Percentiles rank a stretch among this genome's conserved stretches.
Evolutionary conservation across 768 basidiomycete species (phyloP).

Genomic region (Mycena vitilis): DNA sequence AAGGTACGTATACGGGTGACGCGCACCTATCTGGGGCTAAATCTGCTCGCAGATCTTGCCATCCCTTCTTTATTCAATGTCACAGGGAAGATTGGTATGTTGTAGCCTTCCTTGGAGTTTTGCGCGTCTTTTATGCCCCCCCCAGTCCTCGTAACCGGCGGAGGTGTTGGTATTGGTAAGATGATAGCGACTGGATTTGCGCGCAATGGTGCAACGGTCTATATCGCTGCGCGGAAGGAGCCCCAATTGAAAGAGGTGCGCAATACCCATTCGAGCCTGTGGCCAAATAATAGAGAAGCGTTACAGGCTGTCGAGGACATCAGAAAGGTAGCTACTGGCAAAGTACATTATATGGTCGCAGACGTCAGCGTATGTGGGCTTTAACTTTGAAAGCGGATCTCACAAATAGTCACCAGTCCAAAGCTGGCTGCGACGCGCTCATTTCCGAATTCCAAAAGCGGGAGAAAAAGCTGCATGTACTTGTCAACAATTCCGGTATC

Average conservation of each 20-base stretch:
- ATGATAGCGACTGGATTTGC: constrained; percentile 88
- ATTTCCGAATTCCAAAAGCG: constrained; percentile 74
- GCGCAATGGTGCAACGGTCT: constrained; percentile 89
- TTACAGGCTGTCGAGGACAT: constrained; percentile 66
- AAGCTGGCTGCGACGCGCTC: constrained; percentile 82
- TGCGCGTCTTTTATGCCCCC: not conserved
- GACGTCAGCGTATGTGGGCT: constrained; percentile 71
- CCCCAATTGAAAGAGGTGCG: constrained; percentile 78
- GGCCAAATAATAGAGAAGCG: not conserved
- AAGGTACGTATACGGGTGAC: constrained; percentile 1
- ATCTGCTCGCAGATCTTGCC: constrained; percentile 41
- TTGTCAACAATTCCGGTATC: constrained; percentile 87
- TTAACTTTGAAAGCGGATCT: not conserved
- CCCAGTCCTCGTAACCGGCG: constrained; percentile 83
- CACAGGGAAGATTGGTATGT: constrained; percentile 74
- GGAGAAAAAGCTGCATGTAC: constrained; percentile 81
- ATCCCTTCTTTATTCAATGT: constrained; percentile 71
- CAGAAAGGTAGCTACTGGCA: constrained; percentile 68
- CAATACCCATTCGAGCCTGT: constrained; percentile 14
- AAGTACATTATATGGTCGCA: constrained; percentile 78
- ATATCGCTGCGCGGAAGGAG: constrained; percentile 90
- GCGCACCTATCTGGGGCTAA: not conserved
- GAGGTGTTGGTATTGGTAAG: constrained; percentile 85
- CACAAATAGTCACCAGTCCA: constrained; percentile 57
- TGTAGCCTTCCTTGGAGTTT: not conserved